Base-by-base conservation (phyloP, 208 protist genomes). In the Wallacemonas sp. region DNA sequence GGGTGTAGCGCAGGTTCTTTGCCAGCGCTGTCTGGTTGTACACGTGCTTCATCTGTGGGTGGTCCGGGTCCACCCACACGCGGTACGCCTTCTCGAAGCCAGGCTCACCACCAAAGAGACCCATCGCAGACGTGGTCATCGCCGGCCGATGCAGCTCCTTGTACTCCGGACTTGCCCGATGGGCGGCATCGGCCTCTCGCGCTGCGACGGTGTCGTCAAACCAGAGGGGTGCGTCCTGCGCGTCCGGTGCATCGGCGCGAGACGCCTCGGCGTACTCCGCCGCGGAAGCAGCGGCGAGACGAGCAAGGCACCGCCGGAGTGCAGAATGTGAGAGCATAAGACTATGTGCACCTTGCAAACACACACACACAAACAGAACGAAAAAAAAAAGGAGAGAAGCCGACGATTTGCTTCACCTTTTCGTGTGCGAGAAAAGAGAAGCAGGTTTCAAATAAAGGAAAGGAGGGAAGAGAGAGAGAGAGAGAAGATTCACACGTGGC, bases 51-150 rank as follows among this genome's bases (percentile, higher is more conserved):
- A 97, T 89, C 62, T 97, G 92, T 14, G 92, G 89, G 4, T 83
- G 68, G 65, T 97, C 92, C 2, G 92, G 92, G 69, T 97, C 92
- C 3, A 97, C 89, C 86, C 88, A 97, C 39, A 94, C 89, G 14
- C 92, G 88, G 44, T 93, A 68, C 24, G 89, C 76, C 72, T 97
- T 95, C 59, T 97, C 89, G 72, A 95, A 97, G 26, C 92, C 92
- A 0, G 89, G 86, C 75, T 97, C 92, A 15, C 89, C 92, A 42
- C 92, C 92, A 33, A 90, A 97, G 12, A 95, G 78, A 0, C 92
- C 92, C 86, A 97, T 94, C 9, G 77, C 84, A 1, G 80, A 78
- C 38, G 81, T 94, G 3, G 84, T 91, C 27, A 90, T 54, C 0
- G 92, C 84, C 2, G 89, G 83, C 17, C 89, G 82, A 68, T 97